These are phyloP conservation scores for Colletotrichum karsti DNA, from an alignment of 2,329 filamentous ascomycete species.

Conservation along the genomic window DNA sequence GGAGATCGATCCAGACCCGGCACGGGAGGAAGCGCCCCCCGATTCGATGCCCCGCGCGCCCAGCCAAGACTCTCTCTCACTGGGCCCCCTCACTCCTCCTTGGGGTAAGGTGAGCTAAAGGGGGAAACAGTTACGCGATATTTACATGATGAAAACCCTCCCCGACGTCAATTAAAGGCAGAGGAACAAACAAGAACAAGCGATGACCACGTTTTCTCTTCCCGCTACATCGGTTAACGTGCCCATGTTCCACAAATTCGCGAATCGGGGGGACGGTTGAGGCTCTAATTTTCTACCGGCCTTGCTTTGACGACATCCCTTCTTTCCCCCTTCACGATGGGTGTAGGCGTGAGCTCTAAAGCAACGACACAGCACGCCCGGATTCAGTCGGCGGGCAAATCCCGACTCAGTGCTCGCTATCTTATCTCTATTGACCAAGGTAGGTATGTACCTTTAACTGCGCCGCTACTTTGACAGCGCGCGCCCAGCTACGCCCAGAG, in stretches of 20 bases:
- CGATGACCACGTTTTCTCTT: background rate
- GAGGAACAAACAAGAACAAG: too few relatives aligned
- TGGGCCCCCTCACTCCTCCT: background rate
- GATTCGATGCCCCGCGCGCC: constrained; percentile 1
- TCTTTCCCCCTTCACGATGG: background rate
- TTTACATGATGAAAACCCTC: constrained; percentile 28
- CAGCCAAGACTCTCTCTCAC: constrained; percentile 15
- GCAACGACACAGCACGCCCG: background rate
- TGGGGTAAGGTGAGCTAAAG: background rate
- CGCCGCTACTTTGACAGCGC: background rate
- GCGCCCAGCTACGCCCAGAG: too few relatives aligned
- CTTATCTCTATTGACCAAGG: background rate
- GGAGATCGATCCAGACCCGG: background rate
- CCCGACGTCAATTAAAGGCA: background rate
- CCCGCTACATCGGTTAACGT: background rate
- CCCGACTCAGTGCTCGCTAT: background rate
- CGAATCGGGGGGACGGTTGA: constrained; percentile 2
- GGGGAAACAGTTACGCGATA: constrained; percentile 24
- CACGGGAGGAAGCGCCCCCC: background rate
- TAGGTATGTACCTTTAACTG: background rate
- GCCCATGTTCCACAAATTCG: constrained; percentile 6
- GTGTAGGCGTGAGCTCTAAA: background rate
- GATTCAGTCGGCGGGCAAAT: too few relatives aligned
- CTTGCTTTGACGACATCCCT: constrained; percentile 12
- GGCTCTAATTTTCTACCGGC: too few relatives aligned